These are phyloP conservation scores for Yamadazyma sp. DNA, from an alignment of 1,139 yeast species.

Conservation along the genomic window DNA sequence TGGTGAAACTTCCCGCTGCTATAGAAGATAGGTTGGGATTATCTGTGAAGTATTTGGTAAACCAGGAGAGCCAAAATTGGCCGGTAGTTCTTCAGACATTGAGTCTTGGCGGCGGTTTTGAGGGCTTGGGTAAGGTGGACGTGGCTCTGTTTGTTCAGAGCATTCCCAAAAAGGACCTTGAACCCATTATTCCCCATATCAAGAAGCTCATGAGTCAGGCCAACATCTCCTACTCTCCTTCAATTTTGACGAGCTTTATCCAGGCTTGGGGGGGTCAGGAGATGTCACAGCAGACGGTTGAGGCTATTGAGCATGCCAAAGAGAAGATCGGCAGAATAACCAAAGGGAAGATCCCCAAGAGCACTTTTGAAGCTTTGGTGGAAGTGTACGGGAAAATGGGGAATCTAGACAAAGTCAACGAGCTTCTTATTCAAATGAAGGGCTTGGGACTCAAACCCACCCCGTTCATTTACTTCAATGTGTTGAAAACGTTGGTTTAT, in stretches of 20 bases:
- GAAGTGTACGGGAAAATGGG: slow-evolving; percentile 40
- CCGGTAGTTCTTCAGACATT: slow-evolving; percentile 48
- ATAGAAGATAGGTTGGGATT: slow-evolving; percentile 48
- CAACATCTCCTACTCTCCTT: slow-evolving; percentile 28
- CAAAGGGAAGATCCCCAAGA: slow-evolving; percentile 21
- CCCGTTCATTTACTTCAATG: slow-evolving; percentile 57
- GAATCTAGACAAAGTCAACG: slow-evolving; percentile 31
- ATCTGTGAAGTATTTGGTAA: slow-evolving; percentile 45
- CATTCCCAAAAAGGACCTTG: slow-evolving; percentile 43
- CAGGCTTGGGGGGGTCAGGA: slow-evolving; percentile 33
- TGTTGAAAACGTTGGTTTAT: slow-evolving; percentile 65
- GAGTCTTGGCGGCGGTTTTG: slow-evolving; percentile 39
- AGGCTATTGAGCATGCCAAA: slow-evolving; percentile 25
- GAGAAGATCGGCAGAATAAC: slow-evolving; percentile 18
- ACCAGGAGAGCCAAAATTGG: slow-evolving; percentile 56
- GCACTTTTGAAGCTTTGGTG: slow-evolving; percentile 36
- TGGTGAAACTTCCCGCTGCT: slow-evolving; percentile 37
- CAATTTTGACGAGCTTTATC: slow-evolving; percentile 47
- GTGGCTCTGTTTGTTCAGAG: slow-evolving; percentile 39
- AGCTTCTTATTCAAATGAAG: slow-evolving; percentile 50
- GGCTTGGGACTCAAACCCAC: slow-evolving; percentile 51
- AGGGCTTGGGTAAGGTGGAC: slow-evolving; percentile 34
- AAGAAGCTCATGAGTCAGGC: slow-evolving; percentile 37
- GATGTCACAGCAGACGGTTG: slow-evolving; percentile 23
- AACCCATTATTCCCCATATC: slow-evolving; percentile 32